Conservation (phyloP, 2,329 filamentous ascomycete genomes). For the Penicillium janthinellum region DNA sequence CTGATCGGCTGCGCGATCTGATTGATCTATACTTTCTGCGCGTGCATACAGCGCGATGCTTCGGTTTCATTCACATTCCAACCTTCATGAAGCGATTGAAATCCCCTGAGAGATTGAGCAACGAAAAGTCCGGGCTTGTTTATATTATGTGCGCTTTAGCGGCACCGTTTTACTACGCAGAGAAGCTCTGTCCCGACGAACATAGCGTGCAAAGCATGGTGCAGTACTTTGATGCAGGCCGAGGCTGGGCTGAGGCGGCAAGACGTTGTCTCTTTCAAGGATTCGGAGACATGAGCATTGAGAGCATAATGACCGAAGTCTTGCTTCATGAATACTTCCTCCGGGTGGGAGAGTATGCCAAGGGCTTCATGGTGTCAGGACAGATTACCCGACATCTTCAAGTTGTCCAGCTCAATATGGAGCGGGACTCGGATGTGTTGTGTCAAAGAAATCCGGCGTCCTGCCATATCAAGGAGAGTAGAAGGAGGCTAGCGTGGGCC, state of each 20-base stretch:
- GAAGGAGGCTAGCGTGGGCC: neutral
- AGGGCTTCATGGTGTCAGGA: neutral
- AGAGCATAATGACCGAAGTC: slow-evolving; percentile 1
- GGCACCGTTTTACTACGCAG: neutral
- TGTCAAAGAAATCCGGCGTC: neutral
- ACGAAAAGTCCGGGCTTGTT: neutral
- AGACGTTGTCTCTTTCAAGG: neutral
- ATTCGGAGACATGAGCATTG: neutral
- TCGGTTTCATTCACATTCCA: neutral
- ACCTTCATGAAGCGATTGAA: neutral
- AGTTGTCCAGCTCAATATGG: slow-evolving; percentile 1
- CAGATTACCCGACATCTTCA: neutral
- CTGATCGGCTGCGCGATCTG: neutral
- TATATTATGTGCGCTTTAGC: neutral
- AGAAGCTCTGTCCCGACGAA: neutral
- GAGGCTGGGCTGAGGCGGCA: slow-evolving; percentile 1
- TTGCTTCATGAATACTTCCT: neutral
- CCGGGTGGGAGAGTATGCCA: slow-evolving; percentile 1
- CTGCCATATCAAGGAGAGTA: neutral
- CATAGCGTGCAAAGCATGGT: neutral
- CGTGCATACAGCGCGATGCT: neutral
- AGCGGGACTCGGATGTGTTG: slow-evolving; percentile 1
- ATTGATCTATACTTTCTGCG: slow-evolving; percentile 1
- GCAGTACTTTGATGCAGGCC: slow-evolving; percentile 1
- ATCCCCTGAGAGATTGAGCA: neutral